These are phyloP conservation scores for Leishmania arabica DNA, from an alignment of 208 protist genomes.

Conservation along the genomic window DNA sequence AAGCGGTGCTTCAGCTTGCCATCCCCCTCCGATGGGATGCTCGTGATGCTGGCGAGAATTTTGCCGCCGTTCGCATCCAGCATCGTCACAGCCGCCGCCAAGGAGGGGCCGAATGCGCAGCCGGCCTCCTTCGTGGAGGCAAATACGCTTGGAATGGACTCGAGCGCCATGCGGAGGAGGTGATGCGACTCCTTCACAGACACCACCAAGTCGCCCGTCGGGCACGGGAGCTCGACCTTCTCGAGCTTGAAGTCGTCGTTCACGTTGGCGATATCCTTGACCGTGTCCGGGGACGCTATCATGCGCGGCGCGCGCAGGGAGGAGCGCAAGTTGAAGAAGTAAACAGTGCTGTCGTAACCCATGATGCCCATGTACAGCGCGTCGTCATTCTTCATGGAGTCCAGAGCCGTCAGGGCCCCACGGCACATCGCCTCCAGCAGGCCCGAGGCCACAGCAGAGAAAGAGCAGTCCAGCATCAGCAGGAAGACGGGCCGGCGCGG, in stretches of 20 bases:
- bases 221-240: constrained; percentile 78
- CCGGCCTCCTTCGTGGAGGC: constrained; percentile 81
- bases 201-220: constrained; percentile 75
- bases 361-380: constrained; percentile 78
- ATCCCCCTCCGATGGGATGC: constrained; percentile 89
- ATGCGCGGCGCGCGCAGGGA: constrained; percentile 80
- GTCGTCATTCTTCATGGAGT: constrained; percentile 85
- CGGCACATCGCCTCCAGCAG: constrained; percentile 71
- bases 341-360: constrained; percentile 83
- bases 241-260: constrained; percentile 87
- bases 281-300: constrained; percentile 85
- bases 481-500: constrained; percentile 93
- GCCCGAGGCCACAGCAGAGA: constrained; percentile 85
- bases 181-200: constrained; percentile 75
- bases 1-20: constrained; percentile 89
- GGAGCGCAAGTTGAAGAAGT: constrained; percentile 93
- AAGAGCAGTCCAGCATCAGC: constrained; percentile 96
- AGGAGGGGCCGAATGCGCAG: constrained; percentile 91
- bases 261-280: constrained; percentile 77
- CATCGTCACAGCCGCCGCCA: constrained; percentile 90
- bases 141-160: constrained; percentile 71
- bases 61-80: constrained; percentile 92
- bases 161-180: constrained; percentile 69
- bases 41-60: constrained; percentile 85
- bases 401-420: constrained; percentile 70